Evolutionary conservation across 306 rosid species (phyloP), one percentile per base, ranked within the genome.

Genomic region (Sphenostylis stenocarpa): DNA sequence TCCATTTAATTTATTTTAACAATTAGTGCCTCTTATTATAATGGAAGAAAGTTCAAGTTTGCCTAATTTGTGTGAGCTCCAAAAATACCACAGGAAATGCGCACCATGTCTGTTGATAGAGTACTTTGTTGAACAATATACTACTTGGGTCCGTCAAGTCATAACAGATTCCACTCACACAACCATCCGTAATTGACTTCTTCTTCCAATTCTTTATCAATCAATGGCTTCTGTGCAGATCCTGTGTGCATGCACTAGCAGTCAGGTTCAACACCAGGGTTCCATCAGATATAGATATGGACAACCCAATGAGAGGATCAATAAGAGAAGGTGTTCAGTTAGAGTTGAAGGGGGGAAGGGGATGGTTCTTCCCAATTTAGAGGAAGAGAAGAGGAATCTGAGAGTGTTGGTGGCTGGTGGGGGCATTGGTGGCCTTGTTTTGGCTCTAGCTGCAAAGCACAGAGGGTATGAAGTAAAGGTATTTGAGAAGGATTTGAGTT

Each of bases 401-500:
- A 71, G 73, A 55, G 34, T 84, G 23, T 53, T 84, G 2, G 73
- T 84, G 61, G 87, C 84, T 76, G 87, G 84, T 57, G 84, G 87
- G 3, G 84, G 87, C 0, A 84, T 76, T 76, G 87, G 84, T 13
- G 87, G 87, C 2, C 87, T 84, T 76, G 84, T 84, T 16, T 58
- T 84, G 63, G 84, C 80, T 57, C 72, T 84, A 14, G 84, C 87
- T 16, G 87, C 87, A 17, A 84, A 84, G 77, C 29, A 76, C 0
- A 84, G 55, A 61, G 84, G 88, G 20, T 62, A 82, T 58, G 82
- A 76, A 9, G 86, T 85, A 51, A 65, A 70, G 36, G 86, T 85
- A 0, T 82, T 85, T 75, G 88, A 85, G 60, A 85, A 78, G 62
- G 84, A 85, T 82, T 65, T 82, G 26, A 85, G 86, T 78, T 79